Conservation (phyloP, 2,329 filamentous ascomycete genomes). For the Grosmannia clavigera region DNA sequence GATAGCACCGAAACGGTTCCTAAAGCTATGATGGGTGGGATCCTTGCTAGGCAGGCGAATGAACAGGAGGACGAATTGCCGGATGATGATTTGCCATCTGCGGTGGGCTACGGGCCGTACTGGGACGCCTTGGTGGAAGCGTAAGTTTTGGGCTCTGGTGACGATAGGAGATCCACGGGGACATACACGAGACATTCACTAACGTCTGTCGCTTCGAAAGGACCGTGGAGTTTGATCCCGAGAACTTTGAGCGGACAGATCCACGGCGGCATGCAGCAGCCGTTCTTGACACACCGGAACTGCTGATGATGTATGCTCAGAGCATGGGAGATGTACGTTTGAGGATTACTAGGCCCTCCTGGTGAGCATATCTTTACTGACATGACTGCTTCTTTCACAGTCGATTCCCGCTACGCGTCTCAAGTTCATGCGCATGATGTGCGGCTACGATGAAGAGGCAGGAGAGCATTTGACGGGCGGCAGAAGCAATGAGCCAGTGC, state of each 20-base stretch:
- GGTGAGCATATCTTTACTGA: background rate
- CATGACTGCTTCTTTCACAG: constrained; percentile 19
- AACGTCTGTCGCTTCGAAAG: background rate
- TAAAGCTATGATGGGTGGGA: too few species aligned
- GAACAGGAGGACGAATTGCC: background rate
- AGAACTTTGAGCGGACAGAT: constrained; percentile 27
- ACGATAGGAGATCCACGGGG: background rate
- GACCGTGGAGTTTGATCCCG: background rate
- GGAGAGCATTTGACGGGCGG: background rate
- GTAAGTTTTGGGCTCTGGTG: background rate
- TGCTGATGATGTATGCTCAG: constrained; percentile 46
- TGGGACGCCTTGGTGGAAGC: background rate
- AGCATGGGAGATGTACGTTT: constrained; percentile 39
- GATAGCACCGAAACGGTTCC: too few species aligned
- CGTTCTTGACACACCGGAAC: constrained; percentile 43
- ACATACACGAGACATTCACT: background rate
- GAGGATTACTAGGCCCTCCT: background rate
- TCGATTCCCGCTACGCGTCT: constrained; percentile 42
- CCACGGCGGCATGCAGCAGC: constrained; percentile 36
- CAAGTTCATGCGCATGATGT: constrained; percentile 44
- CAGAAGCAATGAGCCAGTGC: background rate
- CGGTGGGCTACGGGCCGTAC: background rate
- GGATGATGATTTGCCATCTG: background rate
- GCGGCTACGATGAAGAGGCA: constrained; percentile 32
- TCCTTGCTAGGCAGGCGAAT: too few species aligned